Conservation (phyloP, 2,329 filamentous ascomycete species). For the Phyllosticta citribraziliensis region DNA sequence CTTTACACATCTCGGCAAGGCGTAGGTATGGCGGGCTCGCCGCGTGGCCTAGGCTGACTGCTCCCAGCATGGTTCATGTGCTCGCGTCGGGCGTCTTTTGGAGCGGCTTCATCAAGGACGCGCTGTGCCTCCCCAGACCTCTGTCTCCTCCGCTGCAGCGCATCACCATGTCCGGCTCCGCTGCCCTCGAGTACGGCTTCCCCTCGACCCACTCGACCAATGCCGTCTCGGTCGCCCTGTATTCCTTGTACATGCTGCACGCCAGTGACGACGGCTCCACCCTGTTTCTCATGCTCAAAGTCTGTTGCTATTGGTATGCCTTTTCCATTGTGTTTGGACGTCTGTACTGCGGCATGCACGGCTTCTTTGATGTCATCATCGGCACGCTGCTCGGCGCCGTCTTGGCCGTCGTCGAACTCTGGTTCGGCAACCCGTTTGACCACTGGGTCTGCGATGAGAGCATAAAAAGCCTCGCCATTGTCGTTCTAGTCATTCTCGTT, state of each 20-base stretch:
- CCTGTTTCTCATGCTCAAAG: slow-evolving; percentile 54
- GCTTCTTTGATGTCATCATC: slow-evolving; percentile 80
- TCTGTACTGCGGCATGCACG: slow-evolving; percentile 97
- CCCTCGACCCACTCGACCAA: slow-evolving; percentile 96
- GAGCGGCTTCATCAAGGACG: slow-evolving; percentile 89
- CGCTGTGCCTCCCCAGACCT: slow-evolving; percentile 83
- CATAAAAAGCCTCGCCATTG: slow-evolving; percentile 54
- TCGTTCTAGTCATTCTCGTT: slow-evolving; percentile 57
- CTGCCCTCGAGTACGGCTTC: slow-evolving; percentile 91
- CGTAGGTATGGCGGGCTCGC: slow-evolving; percentile 46
- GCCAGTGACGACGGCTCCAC: slow-evolving; percentile 52
- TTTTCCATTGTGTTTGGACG: slow-evolving; percentile 82
- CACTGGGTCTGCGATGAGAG: slow-evolving; percentile 48
- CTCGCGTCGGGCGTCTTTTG: slow-evolving; percentile 56
- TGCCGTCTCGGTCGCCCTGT: slow-evolving; percentile 86
- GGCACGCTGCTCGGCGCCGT: slow-evolving; percentile 68
- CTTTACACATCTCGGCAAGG: slow-evolving; percentile 73
- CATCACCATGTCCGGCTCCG: slow-evolving; percentile 96
- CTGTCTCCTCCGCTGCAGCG: slow-evolving; percentile 84
- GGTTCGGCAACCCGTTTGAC: slow-evolving; percentile 53
- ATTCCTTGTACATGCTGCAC: slow-evolving; percentile 62
- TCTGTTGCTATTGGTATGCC: slow-evolving; percentile 72
- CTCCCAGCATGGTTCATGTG: slow-evolving; percentile 40
- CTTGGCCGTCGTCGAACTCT: slow-evolving; percentile 47
- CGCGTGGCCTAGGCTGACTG: slow-evolving; percentile 5